Percentiles rank a stretch among this genome's conserved stretches.
phyloP scores from a whole-genome alignment of 805 yeast species.

The Hanseniaspora hatyaiensis region DNA sequence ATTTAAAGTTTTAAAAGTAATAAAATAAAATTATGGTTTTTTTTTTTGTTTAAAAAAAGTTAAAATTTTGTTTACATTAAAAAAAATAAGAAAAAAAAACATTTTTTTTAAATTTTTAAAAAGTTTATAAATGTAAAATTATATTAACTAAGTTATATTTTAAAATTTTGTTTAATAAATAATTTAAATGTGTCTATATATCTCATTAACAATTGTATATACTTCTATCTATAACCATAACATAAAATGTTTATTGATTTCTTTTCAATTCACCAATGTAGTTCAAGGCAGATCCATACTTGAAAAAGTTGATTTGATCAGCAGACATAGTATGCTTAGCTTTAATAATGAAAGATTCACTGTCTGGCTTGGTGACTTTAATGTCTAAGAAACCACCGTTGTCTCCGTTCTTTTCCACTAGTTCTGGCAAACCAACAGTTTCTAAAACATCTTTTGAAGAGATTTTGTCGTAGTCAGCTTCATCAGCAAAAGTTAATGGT shows the following conservation, averaged over 20 bases:
- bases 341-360: slow-evolving; percentile 55
- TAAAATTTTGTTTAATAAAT: too few species aligned
- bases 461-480: slow-evolving; percentile 74
- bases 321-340: slow-evolving; percentile 93
- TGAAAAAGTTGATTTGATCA: slow-evolving; percentile 92
- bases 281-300: slow-evolving; percentile 94
- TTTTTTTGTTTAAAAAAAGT: too few species aligned
- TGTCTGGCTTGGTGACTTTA: slow-evolving; percentile 62
- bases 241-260: too few species aligned
- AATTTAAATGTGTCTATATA: background rate
- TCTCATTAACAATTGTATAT: background rate
- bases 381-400: slow-evolving; percentile 73
- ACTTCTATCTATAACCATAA: too few species aligned
- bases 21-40: too few species aligned
- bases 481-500: slow-evolving; percentile 86
- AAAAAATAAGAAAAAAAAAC: too few species aligned
- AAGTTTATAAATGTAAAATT: too few species aligned
- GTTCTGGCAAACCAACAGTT: slow-evolving; percentile 60
- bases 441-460: slow-evolving; percentile 65
- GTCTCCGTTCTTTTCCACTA: slow-evolving; percentile 71
- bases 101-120: too few species aligned
- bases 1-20: too few species aligned
- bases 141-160: too few species aligned
- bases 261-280: slow-evolving; percentile 57
- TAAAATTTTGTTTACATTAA: too few species aligned